Evolutionary conservation across 148 eudicot genomes (phyloP).

Genomic region (Cornus controversa): DNA sequence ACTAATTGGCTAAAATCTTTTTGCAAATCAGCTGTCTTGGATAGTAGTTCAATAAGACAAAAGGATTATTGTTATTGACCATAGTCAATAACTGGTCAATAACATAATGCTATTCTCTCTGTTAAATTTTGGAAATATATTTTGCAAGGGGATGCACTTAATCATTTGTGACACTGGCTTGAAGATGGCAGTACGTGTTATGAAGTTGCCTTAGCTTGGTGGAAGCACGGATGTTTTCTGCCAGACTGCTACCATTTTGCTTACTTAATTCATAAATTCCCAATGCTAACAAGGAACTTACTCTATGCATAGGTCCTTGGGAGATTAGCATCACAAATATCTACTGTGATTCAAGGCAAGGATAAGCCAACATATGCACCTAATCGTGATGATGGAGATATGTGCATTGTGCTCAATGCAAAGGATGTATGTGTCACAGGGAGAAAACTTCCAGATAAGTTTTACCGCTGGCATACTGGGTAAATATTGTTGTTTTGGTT

Average conservation of each 20-base stretch:
- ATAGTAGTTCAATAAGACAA: not conserved
- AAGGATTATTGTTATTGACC: not conserved
- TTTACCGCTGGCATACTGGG: conserved; percentile 95
- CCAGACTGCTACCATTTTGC: too few species aligned
- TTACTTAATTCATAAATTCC: not conserved
- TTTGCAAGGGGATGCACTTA: not conserved
- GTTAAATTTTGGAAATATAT: not conserved
- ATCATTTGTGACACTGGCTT: not conserved
- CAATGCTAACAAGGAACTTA: not conserved
- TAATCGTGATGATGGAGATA: conserved; percentile 92
- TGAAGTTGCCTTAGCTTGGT: not conserved
- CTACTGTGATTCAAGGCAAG: conserved; percentile 92
- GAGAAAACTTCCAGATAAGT: conserved; percentile 84
- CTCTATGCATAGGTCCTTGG: conserved; percentile 63
- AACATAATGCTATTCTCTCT: not conserved
- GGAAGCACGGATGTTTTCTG: not conserved
- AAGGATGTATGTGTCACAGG: conserved; percentile 88
- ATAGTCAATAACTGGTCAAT: too few species aligned
- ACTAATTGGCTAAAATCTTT: not conserved
- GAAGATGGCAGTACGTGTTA: not conserved
- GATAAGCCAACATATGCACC: conserved; percentile 94
- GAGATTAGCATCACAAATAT: conserved; percentile 82
- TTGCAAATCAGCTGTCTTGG: not conserved
- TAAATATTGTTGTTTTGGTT: too few species aligned
- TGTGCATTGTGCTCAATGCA: conserved; percentile 91